Conservation (phyloP, 768 basidiomycete genomes). For the Russula ochroleuca region DNA sequence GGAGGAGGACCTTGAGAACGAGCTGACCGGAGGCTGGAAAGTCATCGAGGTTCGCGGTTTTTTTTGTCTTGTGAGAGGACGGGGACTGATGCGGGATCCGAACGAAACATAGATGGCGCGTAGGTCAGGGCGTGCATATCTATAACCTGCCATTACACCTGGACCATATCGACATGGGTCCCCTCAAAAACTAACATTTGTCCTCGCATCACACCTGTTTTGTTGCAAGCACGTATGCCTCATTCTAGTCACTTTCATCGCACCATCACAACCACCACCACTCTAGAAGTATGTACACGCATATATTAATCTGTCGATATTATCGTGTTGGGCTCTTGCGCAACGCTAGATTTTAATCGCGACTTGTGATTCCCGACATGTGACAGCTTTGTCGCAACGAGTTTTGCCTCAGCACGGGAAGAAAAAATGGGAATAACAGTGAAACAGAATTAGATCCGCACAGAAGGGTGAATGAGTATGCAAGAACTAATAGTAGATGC, state of each 20-base stretch:
- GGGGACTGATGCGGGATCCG: conserved; percentile 15
- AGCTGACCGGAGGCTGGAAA: conserved; percentile 97
- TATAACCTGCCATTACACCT: conserved; percentile 32
- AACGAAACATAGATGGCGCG: conserved; percentile 43
- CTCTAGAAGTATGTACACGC: conserved; percentile 21
- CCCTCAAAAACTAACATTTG: conserved; percentile 3
- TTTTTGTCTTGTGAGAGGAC: background rate
- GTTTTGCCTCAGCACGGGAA: background rate
- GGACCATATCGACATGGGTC: background rate
- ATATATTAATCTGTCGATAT: conserved; percentile 21
- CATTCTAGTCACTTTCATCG: conserved; percentile 5
- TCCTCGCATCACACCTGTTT: conserved; percentile 14
- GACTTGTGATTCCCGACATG: background rate
- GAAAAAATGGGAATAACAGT: background rate
- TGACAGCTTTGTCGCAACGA: background rate
- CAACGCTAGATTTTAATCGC: conserved; percentile 8
- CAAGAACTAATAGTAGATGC: background rate
- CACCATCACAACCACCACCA: conserved; percentile 16
- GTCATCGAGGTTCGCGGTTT: conserved; percentile 73
- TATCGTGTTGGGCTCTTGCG: conserved; percentile 10
- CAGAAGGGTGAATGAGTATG: no score
- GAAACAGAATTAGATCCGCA: background rate
- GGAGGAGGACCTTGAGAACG: conserved; percentile 83
- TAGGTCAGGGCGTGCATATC: conserved; percentile 47
- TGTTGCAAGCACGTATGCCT: conserved; percentile 15